A percentile compares a stretch with the other conserved stretches of the same genome.
phyloP scores from a whole-genome alignment of 805 yeast species.

The Candida sithepensis region DNA sequence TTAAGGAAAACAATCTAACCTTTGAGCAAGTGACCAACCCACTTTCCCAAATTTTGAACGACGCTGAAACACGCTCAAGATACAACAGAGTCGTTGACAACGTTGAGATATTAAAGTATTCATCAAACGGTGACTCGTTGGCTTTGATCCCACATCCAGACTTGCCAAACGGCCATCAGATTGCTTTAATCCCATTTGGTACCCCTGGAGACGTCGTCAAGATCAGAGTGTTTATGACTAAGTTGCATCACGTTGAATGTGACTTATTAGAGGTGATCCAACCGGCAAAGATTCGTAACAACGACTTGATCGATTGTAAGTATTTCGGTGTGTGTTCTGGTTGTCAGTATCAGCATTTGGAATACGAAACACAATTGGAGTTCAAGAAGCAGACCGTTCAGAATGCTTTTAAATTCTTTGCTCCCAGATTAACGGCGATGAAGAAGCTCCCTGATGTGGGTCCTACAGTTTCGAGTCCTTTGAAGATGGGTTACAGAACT shows the following conservation, averaged over 20 bases:
- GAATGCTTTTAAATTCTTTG: conserved; percentile 79
- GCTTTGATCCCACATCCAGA: conserved; percentile 66
- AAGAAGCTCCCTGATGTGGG: conserved; percentile 56
- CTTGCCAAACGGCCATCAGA: conserved; percentile 40
- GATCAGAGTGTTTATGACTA: conserved; percentile 72
- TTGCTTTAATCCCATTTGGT: conserved; percentile 81
- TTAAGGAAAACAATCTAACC: conserved; percentile 39
- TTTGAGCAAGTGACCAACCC: conserved; percentile 58
- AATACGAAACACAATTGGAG: conserved; percentile 67
- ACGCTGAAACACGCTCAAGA: conserved; percentile 39
- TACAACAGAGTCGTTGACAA: conserved; percentile 51
- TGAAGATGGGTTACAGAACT: conserved; percentile 75
- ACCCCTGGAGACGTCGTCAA: conserved; percentile 79
- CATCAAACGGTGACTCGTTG: conserved; percentile 87
- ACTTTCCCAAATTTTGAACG: conserved; percentile 60
- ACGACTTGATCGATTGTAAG: conserved; percentile 62
- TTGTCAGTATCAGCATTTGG: conserved; percentile 83
- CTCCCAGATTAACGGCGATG: conserved; percentile 46
- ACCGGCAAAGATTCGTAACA: conserved; percentile 44
- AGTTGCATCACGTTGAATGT: conserved; percentile 68
- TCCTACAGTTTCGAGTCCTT: conserved; percentile 58
- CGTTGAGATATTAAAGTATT: conserved; percentile 53
- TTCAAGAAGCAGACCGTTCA: conserved; percentile 71
- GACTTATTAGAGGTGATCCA: conserved; percentile 52
- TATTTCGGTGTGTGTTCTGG: conserved; percentile 95